phyloP scores from a whole-genome alignment of 495 filamentous ascomycete genomes.

The Trichoderma reesei region DNA sequence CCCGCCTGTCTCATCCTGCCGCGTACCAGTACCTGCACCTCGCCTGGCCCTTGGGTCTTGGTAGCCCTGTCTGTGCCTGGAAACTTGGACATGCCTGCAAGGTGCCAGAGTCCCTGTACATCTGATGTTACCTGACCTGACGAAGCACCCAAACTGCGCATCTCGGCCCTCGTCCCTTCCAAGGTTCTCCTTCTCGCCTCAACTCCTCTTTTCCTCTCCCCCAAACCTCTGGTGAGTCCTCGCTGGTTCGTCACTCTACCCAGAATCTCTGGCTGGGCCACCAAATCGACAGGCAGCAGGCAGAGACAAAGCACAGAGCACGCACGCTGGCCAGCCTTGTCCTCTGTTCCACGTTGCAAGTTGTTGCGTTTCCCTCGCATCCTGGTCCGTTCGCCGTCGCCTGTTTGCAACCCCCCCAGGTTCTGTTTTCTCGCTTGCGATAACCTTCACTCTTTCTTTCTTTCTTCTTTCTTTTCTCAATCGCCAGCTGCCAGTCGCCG shows the following conservation, averaged over 20 bases:
- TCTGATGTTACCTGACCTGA: not conserved
- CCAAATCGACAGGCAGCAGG: not conserved
- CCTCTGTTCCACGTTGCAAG: no score
- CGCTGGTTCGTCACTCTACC: not conserved
- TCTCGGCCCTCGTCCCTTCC: no score
- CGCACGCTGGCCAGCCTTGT: not conserved
- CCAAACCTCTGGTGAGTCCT: not conserved
- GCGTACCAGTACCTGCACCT: not conserved
- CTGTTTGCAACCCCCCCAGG: not conserved
- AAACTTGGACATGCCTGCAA: no score
- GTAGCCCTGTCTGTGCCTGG: no score
- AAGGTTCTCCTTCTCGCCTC: not conserved
- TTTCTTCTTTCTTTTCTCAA: not conserved
- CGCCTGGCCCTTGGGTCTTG: no score
- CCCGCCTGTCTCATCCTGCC: not conserved
- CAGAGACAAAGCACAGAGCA: not conserved
- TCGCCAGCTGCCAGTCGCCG: slow-evolving; percentile 3
- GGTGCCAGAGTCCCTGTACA: not conserved
- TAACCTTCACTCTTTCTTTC: slow-evolving; percentile 9
- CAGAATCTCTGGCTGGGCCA: not conserved
- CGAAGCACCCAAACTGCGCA: not conserved
- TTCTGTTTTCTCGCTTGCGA: slow-evolving; percentile 5
- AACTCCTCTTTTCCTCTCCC: not conserved
- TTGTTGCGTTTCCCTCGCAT: not conserved
- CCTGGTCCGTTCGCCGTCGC: not conserved